Percentiles rank a stretch among this genome's conserved stretches.
Conservation (phyloP, 208 protist species). For the Herpetomonas muscarum region DNA sequence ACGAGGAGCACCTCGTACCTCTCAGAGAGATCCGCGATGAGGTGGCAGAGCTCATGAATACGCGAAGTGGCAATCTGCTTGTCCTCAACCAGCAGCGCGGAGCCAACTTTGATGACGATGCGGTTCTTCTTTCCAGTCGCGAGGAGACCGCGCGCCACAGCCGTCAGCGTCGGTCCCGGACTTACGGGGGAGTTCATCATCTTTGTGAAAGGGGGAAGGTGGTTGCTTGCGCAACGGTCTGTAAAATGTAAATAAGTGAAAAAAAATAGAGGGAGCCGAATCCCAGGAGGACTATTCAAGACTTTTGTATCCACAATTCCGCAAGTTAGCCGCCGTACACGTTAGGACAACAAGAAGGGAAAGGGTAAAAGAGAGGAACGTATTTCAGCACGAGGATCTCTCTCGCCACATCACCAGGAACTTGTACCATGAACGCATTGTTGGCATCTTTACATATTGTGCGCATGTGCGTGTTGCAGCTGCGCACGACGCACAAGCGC, state of each 20-base stretch:
- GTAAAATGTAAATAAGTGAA: background rate
- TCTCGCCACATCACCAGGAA: no score
- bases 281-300: background rate
- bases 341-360: no score
- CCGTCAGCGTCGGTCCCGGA: background rate
- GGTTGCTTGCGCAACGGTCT: no score
- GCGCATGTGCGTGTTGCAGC: no score
- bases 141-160: constrained; percentile 11
- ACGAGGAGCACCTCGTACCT: constrained; percentile 77
- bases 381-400: no score
- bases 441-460: no score
- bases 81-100: constrained; percentile 48
- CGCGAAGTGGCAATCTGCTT: constrained; percentile 37
- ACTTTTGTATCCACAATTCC: no score
- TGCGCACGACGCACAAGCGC: no score
- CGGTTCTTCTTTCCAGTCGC: constrained; percentile 17
- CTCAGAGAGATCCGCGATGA: constrained; percentile 36
- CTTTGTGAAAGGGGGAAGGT: background rate
- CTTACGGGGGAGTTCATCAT: background rate
- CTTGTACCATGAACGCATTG: no score
- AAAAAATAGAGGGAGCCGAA: constrained; percentile 4
- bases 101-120: constrained; percentile 73
- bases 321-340: no score
- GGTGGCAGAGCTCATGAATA: constrained; percentile 53
- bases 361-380: no score